Percentiles rank a stretch among this genome's conserved stretches.
These are phyloP conservation scores for Taiozyma sp. DNA, from an alignment of 1,139 yeast species.

Conservation along the genomic window DNA sequence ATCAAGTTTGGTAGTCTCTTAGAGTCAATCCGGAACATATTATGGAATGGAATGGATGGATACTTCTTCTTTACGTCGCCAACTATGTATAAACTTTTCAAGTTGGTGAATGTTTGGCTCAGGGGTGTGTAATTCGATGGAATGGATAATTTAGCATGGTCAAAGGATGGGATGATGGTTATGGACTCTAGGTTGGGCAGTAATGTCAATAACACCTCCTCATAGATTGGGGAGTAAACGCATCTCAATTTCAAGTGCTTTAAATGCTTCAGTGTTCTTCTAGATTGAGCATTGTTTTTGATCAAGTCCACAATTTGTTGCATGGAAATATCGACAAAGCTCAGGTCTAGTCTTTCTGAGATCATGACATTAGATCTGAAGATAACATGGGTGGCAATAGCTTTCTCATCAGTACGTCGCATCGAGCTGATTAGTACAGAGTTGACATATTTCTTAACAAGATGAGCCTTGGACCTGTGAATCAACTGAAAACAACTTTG, in stretches of 20 bases:
- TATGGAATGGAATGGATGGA: conserved; percentile 16
- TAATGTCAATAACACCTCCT: conserved; percentile 11
- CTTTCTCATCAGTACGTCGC: conserved; percentile 17
- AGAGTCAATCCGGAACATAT: conserved; percentile 11
- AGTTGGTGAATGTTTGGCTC: conserved; percentile 3
- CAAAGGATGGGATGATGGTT: conserved; percentile 8
- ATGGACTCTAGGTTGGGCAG: conserved; percentile 16
- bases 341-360: conserved; percentile 8
- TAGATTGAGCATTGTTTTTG: neutral
- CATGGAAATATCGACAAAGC: conserved; percentile 12
- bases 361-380: conserved; percentile 7
- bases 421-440: conserved; percentile 9
- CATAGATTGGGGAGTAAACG: conserved; percentile 13
- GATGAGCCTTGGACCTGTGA: conserved; percentile 5
- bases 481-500: conserved; percentile 13
- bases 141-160: conserved; percentile 3
- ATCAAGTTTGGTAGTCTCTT: conserved; percentile 12
- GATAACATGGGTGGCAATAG: conserved; percentile 10
- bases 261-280: conserved; percentile 2
- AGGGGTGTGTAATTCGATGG: conserved; percentile 8
- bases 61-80: conserved; percentile 15
- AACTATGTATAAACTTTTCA: conserved; percentile 11
- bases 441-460: conserved; percentile 2
- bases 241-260: conserved; percentile 12
- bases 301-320: conserved; percentile 13